Evolutionary conservation across 257 asterid genomes (phyloP).

Genomic region (Fraxinus quadrangulata): DNA sequence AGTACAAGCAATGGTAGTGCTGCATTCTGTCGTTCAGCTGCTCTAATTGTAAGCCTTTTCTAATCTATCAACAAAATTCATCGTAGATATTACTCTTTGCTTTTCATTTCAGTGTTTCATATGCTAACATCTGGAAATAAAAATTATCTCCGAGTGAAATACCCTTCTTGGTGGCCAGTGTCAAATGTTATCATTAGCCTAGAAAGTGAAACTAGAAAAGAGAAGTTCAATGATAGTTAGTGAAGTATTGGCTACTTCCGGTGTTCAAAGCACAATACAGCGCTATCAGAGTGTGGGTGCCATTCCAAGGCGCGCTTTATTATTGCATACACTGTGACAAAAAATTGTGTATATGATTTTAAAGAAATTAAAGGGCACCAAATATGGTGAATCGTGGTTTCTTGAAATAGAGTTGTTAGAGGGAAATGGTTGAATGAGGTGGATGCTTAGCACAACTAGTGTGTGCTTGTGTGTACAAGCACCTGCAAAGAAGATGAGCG

Average conservation of each 20-base stretch:
- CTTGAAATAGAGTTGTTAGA: not conserved
- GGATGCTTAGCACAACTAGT: not conserved
- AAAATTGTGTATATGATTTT: not conserved
- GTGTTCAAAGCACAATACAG: not conserved
- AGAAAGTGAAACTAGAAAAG: not conserved
- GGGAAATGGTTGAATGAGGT: not conserved
- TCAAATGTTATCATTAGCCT: not conserved
- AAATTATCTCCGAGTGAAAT: not conserved
- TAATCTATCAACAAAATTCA: not conserved
- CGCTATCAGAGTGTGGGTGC: not conserved
- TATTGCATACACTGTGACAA: not conserved
- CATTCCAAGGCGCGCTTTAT: not conserved
- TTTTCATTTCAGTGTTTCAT: not conserved
- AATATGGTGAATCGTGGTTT: not conserved
- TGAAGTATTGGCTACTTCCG: not conserved
- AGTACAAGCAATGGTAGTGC: constrained; percentile 77
- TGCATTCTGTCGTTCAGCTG: constrained; percentile 96
- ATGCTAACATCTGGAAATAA: not conserved
- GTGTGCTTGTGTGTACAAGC: not conserved
- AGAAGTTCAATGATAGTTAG: not conserved
- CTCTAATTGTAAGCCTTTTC: constrained; percentile 68
- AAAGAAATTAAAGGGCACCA: not conserved
- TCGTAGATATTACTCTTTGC: constrained; percentile 1
- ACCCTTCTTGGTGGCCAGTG: not conserved
- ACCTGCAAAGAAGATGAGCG: not conserved